Conservation (phyloP, 352 stramenopile species). For the Elongisporangium undulatum region DNA sequence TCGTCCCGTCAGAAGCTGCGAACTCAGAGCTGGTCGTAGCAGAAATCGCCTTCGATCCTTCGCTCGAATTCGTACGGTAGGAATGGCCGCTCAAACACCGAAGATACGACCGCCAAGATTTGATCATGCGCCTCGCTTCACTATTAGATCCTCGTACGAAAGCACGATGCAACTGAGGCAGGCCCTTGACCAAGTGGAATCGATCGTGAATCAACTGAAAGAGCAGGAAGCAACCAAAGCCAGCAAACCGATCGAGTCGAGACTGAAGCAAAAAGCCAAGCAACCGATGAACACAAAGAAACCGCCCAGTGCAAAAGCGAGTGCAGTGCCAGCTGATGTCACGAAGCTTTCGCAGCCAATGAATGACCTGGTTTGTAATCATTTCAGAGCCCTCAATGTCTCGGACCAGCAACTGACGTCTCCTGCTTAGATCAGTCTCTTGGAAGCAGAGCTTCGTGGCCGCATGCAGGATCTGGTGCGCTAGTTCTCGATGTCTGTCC, state of each 20-base stretch:
- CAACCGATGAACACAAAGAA: background rate
- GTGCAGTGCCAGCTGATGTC: conserved; percentile 29
- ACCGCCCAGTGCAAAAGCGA: conserved; percentile 15
- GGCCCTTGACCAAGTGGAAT: background rate
- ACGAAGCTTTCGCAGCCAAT: conserved; percentile 24
- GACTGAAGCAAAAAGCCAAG: conserved; percentile 1
- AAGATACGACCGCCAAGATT: background rate
- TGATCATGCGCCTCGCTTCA: background rate
- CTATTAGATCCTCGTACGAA: conserved; percentile 25
- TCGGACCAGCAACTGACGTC: background rate
- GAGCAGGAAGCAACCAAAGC: conserved; percentile 15
- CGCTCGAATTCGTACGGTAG: conserved; percentile 27
- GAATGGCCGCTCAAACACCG: background rate
- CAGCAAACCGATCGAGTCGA: background rate
- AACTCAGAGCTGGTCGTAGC: background rate
- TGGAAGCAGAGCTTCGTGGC: conserved; percentile 4
- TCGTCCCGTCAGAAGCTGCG: background rate
- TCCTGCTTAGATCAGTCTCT: conserved; percentile 1
- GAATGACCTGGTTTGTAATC: conserved; percentile 27
- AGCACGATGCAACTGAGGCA: conserved; percentile 21
- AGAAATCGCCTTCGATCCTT: conserved; percentile 8
- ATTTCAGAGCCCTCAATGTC: background rate
- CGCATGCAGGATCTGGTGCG: conserved; percentile 6
- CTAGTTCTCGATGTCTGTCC: background rate
- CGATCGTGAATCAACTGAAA: background rate